These are phyloP conservation scores for Coemansia sp. DNA, from an alignment of 192 early-diverging fungal species.

Conservation along the genomic window DNA sequence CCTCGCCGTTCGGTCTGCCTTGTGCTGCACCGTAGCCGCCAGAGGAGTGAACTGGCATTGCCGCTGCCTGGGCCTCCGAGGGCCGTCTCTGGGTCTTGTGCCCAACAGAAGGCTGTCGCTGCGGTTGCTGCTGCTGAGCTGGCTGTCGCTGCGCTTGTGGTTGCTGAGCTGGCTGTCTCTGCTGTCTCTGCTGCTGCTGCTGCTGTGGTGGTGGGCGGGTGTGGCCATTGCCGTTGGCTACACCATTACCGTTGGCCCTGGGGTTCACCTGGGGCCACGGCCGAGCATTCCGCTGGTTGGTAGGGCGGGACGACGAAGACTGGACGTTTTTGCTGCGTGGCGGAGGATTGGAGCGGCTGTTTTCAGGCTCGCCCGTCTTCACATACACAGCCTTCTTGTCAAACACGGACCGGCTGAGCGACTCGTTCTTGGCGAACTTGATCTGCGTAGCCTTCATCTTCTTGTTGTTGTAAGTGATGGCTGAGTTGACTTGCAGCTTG, in stretches of 20 bases:
- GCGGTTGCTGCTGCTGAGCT: constrained; percentile 5
- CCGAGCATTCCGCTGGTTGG: not conserved
- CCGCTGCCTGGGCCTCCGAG: not conserved
- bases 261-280: constrained; percentile 17
- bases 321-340: constrained; percentile 13
- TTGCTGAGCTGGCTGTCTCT: constrained; percentile 2
- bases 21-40: not conserved
- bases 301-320: not conserved
- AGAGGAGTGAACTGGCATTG: not conserved
- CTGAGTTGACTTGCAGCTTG: constrained; percentile 59
- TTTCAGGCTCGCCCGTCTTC: constrained; percentile 63
- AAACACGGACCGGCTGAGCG: constrained; percentile 49
- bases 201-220: constrained; percentile 14
- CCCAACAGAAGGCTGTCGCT: constrained; percentile 7
- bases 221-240: not conserved
- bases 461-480: constrained; percentile 73
- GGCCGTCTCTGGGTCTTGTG: not conserved
- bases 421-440: constrained; percentile 77
- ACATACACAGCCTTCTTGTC: constrained; percentile 74
- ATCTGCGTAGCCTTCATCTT: constrained; percentile 67
- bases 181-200: constrained; percentile 4
- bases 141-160: constrained; percentile 14
- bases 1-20: constrained; percentile 3
- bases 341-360: constrained; percentile 45
- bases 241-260: constrained; percentile 5